These are phyloP conservation scores for Phylloporus sp. DNA, from an alignment of 1,284 basidiomycete species.

Conservation along the genomic window DNA sequence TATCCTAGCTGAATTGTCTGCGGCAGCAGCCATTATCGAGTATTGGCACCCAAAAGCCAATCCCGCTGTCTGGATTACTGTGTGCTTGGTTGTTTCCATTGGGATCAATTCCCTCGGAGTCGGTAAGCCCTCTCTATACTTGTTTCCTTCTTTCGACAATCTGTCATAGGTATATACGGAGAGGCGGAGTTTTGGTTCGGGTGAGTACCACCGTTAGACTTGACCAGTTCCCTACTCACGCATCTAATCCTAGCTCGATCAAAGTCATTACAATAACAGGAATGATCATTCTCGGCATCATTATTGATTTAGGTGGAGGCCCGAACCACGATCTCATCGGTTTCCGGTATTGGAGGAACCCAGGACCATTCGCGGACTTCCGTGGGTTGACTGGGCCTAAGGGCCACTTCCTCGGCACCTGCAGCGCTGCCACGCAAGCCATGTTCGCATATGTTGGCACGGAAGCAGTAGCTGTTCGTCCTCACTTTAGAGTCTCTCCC, in stretches of 20 bases:
- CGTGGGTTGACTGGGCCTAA: slow-evolving; percentile 33
- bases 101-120: slow-evolving; percentile 62
- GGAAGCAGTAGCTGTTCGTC: slow-evolving; percentile 55
- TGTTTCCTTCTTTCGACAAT: not conserved
- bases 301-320: not conserved
- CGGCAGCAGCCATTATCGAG: slow-evolving; percentile 64
- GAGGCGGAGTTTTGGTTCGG: slow-evolving; percentile 59
- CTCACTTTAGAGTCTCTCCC: not conserved
- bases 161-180: slow-evolving; percentile 45
- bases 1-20: slow-evolving; percentile 58
- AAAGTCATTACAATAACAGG: not conserved
- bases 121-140: slow-evolving; percentile 34
- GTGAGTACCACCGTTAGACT: slow-evolving; percentile 3
- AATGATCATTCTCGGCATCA: not conserved
- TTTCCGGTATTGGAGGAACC: not conserved
- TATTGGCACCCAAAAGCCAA: slow-evolving; percentile 60
- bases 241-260: not conserved
- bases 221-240: not conserved
- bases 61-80: slow-evolving; percentile 64
- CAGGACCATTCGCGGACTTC: slow-evolving; percentile 41
- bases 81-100: slow-evolving; percentile 64
- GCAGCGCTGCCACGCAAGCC: slow-evolving; percentile 43
- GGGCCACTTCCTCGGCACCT: slow-evolving; percentile 54
- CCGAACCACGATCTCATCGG: not conserved
- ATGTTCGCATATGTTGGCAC: slow-evolving; percentile 60